These are phyloP conservation scores for bread wheat (Triticum aestivum) DNA, from an alignment of 176 grass and related monocot species.

Conservation along the genomic window DNA sequence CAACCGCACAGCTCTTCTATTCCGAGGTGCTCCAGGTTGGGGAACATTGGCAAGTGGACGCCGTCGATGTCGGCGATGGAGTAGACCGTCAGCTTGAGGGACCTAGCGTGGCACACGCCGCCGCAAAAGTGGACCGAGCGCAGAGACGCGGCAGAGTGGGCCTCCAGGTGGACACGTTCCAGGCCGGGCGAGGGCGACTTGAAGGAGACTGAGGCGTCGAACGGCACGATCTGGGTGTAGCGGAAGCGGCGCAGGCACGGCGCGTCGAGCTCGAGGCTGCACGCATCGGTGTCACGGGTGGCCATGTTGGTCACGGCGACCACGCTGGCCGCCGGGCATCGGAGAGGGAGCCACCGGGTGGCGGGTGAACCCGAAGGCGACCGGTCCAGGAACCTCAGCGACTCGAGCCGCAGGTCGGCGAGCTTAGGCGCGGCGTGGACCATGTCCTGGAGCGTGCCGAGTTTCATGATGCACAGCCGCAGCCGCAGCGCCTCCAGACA, in stretches of 20 bases:
- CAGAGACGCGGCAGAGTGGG: not conserved
- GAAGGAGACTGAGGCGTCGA: not conserved
- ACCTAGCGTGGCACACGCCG: not conserved
- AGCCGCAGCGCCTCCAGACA: not conserved
- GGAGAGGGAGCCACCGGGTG: not conserved
- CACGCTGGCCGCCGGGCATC: not conserved
- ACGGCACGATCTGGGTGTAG: not conserved
- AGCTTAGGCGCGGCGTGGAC: not conserved
- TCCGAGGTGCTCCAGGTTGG: not conserved
- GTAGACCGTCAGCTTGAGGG: not conserved
- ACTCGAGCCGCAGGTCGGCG: not conserved
- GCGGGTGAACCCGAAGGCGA: not conserved
- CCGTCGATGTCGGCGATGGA: not conserved
- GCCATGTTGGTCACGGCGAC: not conserved
- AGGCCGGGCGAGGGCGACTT: not conserved
- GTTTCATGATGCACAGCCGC: not conserved
- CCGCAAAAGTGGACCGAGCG: not conserved
- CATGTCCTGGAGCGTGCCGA: not conserved
- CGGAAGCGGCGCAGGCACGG: not conserved
- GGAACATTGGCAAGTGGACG: not conserved
- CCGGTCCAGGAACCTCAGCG: not conserved
- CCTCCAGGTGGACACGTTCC: not conserved
- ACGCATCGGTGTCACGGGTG: not conserved
- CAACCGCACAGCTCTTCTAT: not conserved
- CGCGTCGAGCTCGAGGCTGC: not conserved